These are phyloP conservation scores for Globisporangium echinulatum DNA, from an alignment of 352 stramenopile species.

Conservation along the genomic window DNA sequence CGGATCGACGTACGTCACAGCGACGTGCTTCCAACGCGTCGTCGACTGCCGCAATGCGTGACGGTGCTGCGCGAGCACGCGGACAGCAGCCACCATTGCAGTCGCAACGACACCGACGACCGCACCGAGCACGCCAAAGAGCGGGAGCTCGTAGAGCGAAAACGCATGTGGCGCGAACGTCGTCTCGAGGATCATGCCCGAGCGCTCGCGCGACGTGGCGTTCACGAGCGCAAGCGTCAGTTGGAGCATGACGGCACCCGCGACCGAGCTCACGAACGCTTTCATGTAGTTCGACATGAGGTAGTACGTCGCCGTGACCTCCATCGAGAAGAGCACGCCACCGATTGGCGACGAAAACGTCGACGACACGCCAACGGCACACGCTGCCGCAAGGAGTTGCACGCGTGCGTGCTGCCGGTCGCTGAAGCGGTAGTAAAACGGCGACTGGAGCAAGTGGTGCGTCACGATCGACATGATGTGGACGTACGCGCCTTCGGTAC, in stretches of 20 bases:
- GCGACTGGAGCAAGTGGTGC: conserved; percentile 82
- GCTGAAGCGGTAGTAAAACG: conserved; percentile 70
- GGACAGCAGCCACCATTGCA: conserved; percentile 52
- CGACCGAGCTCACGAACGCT: conserved; percentile 80
- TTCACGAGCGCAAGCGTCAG: conserved; percentile 56
- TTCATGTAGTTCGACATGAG: conserved; percentile 89
- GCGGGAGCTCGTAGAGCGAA: conserved; percentile 64
- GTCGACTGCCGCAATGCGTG: conserved; percentile 28
- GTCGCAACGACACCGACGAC: conserved; percentile 53
- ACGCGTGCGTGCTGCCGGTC: conserved; percentile 70
- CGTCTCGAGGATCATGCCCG: conserved; percentile 42
- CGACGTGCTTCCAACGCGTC: conserved; percentile 38
- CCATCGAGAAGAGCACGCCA: conserved; percentile 93
- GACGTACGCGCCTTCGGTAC: conserved; percentile 98
- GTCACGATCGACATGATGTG: conserved; percentile 93
- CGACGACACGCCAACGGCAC: conserved; percentile 89
- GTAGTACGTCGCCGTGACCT: conserved; percentile 89
- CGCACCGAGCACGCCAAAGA: conserved; percentile 54
- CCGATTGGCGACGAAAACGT: conserved; percentile 92
- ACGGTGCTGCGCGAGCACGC: conserved; percentile 40
- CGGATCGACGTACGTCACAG: conserved; percentile 63
- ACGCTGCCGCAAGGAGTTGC: conserved; percentile 88
- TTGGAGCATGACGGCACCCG: conserved; percentile 70
- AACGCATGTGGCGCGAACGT: conserved; percentile 45
- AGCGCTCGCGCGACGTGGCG: conserved; percentile 42